Evolutionary conservation across 2,329 filamentous ascomycete species (phyloP), one percentile per base, ranked within the genome.

Genomic region (Cryphonectria radicalis): DNA sequence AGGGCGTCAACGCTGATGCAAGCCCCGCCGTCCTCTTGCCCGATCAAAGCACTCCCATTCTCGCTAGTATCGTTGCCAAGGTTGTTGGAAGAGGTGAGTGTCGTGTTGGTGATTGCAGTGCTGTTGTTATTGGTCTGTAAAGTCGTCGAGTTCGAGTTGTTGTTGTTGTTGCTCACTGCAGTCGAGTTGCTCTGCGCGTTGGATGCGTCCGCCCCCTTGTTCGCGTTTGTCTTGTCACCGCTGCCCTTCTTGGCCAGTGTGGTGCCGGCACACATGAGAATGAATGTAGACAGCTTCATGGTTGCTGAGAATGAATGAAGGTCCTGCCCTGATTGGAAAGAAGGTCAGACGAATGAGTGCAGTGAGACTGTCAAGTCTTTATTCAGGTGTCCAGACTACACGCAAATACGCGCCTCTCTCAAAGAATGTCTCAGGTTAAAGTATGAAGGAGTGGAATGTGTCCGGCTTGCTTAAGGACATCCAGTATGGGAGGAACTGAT

Each of bases 221-320:
- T 66, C 11, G 46, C 64, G 11, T 59, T 46, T 40, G n/a, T 60
- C 37, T 59, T 59, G 59, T 73, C 55, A 57, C 63, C 71, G 13
- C 50, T 63, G 40, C 60, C 60, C 40, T 69, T 35, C 40, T 55
- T 62, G 37, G 57, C 60, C 42, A 76, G 42, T 28, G 75, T 73
- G 25, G 78, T 72, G 25, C 71, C 67, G 22, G 64, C 73, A n/a
- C 50, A 67, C 10, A 74, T 66, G 67, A 74, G 67, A 63, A 75
- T 60, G 64, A 66, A 46, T 53, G 66, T 69, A 35, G 66, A 50
- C 11, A 66, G 63, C 72, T 68, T 72, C 69, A 68, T 70, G 68
- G n/a, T 67, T 66, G 70, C 37, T 66, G 65, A 55, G 50, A 67
- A 35, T 53, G 63, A 57, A 62, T 66, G 72, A 67, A 46, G 14